Conservation (phyloP, 108 stramenopile species). For the Stephanodiscus minutulus region DNA sequence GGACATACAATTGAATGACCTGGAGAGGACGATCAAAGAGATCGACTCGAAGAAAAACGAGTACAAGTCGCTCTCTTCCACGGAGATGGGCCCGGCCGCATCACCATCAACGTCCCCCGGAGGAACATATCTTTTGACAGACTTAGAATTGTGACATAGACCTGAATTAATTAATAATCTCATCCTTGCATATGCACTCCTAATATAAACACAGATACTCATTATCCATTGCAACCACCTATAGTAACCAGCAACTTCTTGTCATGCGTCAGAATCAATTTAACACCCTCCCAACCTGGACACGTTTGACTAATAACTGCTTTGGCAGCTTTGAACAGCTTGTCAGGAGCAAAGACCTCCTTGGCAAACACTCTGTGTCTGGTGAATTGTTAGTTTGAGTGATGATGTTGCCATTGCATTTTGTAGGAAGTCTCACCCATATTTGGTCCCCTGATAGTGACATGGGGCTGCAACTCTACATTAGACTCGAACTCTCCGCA, state of each 20-base stretch:
- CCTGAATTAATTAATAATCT: no score
- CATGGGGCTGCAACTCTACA: neutral
- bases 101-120: neutral
- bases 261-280: neutral
- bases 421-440: slow-evolving; percentile 2
- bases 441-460: neutral
- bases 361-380: neutral
- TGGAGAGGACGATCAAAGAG: neutral
- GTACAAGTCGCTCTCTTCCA: neutral
- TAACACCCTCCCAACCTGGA: neutral
- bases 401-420: neutral
- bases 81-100: neutral
- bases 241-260: neutral
- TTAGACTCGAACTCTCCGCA: slow-evolving; percentile 1
- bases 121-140: no score
- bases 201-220: neutral
- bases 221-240: neutral
- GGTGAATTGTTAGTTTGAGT: neutral
- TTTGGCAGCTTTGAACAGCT: neutral
- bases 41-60: neutral
- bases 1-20: neutral
- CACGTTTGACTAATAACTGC: neutral
- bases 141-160: no score
- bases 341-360: slow-evolving; percentile 1
- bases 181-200: no score